Conservation (phyloP, 306 rosid genomes). For the Vigna unguiculata region DNA sequence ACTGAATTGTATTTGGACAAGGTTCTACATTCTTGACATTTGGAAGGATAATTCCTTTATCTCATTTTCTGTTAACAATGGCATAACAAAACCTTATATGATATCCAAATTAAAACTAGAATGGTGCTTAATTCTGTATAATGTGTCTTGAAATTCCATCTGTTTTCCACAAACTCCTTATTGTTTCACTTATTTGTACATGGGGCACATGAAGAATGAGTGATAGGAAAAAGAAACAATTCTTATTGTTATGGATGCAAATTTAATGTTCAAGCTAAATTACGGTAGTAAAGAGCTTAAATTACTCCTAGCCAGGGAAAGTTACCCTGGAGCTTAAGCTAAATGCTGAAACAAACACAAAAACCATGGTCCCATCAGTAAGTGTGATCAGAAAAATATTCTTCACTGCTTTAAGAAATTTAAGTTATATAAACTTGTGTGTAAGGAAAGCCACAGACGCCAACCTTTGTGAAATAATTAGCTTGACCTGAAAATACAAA, state of each 20-base stretch:
- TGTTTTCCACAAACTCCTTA: not conserved
- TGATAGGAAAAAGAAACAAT: not conserved
- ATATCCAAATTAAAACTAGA: conserved; percentile 15
- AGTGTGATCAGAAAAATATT: conserved; percentile 1
- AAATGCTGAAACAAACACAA: not conserved
- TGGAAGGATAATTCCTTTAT: conserved; percentile 44
- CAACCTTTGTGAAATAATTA: conserved; percentile 1
- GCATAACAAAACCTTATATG: conserved; percentile 24
- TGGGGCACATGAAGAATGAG: not conserved
- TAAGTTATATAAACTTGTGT: conserved; percentile 28
- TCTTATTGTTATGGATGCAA: not conserved
- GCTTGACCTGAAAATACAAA: not conserved
- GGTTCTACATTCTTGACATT: conserved; percentile 58
- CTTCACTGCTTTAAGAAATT: conserved; percentile 2
- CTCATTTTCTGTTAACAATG: conserved; percentile 18
- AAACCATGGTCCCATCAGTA: not conserved
- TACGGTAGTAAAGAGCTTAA: not conserved
- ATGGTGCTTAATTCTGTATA: conserved; percentile 34
- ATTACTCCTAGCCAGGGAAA: not conserved
- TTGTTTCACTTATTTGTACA: conserved; percentile 17
- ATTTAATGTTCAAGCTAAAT: not conserved
- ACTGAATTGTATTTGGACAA: conserved; percentile 96
- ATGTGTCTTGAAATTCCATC: not conserved
- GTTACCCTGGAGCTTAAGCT: not conserved
- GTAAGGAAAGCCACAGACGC: not conserved